Conservation (phyloP, 768 basidiomycete genomes). For the Podaxis sp. region DNA sequence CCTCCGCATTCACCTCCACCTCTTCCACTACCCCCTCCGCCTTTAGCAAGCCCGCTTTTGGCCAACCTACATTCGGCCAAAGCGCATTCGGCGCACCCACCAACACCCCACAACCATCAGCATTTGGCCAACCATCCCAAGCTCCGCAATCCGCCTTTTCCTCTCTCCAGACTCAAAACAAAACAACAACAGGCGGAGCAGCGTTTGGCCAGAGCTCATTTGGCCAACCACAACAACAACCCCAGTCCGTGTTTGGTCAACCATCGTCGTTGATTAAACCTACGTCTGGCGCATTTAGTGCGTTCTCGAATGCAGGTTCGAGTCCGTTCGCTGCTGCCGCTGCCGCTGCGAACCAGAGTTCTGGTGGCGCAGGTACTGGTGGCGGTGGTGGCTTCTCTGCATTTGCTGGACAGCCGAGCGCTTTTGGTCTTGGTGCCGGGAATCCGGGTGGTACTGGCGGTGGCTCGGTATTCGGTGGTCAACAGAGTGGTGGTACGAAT, state of each 20-base stretch:
- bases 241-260: constrained; percentile 35
- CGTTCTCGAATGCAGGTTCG: constrained; percentile 28
- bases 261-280: constrained; percentile 42
- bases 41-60: constrained; percentile 16
- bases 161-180: background rate
- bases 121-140: constrained; percentile 31
- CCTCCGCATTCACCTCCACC: constrained; percentile 4
- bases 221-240: constrained; percentile 20
- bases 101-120: constrained; percentile 18
- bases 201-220: constrained; percentile 30
- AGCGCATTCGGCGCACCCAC: constrained; percentile 11
- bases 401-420: constrained; percentile 43
- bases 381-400: constrained; percentile 45
- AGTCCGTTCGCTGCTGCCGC: constrained; percentile 26
- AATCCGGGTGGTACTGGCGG: constrained; percentile 15
- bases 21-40: background rate
- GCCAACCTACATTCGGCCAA: constrained; percentile 24
- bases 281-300: constrained; percentile 47
- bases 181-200: constrained; percentile 19
- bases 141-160: constrained; percentile 26
- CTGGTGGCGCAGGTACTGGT: constrained; percentile 11
- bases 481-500: background rate
- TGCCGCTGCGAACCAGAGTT: constrained; percentile 6
- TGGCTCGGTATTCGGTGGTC: constrained; percentile 24
- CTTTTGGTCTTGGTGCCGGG: constrained; percentile 30